Conservation (phyloP, 2,329 filamentous ascomycete genomes). For the Endoconidiophora polonica region DNA sequence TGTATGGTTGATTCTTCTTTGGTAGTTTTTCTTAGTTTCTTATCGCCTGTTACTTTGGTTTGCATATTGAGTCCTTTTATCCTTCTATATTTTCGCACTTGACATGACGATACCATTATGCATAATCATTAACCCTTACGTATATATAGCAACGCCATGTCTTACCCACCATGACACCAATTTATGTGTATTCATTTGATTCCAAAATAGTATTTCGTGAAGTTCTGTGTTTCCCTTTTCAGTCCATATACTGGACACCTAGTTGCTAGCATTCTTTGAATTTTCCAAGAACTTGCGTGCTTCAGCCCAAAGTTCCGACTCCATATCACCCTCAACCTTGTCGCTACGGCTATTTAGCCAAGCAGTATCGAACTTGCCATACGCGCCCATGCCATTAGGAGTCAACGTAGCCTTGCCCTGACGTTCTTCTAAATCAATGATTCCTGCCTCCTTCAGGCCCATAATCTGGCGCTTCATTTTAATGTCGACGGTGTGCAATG, state of each 20-base stretch:
- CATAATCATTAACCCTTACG: no score
- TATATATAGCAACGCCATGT: no score
- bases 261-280: constrained; percentile 12
- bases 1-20: constrained; percentile 1
- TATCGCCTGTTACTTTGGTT: no score
- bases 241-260: no score
- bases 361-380: constrained; percentile 59
- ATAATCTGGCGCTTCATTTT: constrained; percentile 52
- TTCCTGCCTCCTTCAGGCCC: constrained; percentile 65
- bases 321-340: constrained; percentile 67
- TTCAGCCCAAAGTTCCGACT: constrained; percentile 56
- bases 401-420: constrained; percentile 25
- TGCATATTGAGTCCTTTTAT: no score
- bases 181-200: no score
- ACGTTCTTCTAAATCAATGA: constrained; percentile 35
- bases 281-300: constrained; percentile 23
- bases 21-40: background rate
- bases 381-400: constrained; percentile 37
- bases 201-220: no score
- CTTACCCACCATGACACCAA: no score
- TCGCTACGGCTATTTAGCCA: constrained; percentile 78
- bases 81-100: no score
- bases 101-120: no score
- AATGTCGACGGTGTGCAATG: constrained; percentile 59
- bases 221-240: no score